These are phyloP conservation scores for Arthrobotrys conoides DNA, from an alignment of 2,329 filamentous ascomycete species.

Conservation along the genomic window DNA sequence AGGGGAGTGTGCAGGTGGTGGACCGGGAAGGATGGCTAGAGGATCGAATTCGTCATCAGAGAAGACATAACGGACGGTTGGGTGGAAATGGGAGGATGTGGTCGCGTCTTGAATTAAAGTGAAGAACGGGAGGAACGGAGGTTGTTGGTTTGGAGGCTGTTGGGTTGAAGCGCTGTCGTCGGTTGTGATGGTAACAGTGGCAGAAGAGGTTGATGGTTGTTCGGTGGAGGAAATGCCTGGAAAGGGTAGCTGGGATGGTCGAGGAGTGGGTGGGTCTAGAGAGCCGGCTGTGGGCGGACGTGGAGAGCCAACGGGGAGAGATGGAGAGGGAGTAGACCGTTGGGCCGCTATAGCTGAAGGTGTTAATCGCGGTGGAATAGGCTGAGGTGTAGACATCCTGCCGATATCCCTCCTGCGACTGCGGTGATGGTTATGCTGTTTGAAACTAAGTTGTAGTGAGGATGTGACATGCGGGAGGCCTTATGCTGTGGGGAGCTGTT, in stretches of 20 bases:
- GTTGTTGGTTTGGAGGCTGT: conserved; percentile 29
- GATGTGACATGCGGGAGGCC: conserved; percentile 14
- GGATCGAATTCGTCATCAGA: conserved; percentile 80
- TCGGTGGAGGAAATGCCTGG: conserved; percentile 22
- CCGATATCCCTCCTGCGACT: neutral
- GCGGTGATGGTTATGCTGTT: neutral
- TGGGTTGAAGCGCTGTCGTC: conserved; percentile 20
- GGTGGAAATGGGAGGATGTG: conserved; percentile 83
- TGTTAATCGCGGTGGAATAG: conserved; percentile 39
- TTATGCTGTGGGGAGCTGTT: conserved; percentile 4
- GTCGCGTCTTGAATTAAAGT: conserved; percentile 83
- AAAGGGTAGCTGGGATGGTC: conserved; percentile 55
- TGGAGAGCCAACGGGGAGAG: conserved; percentile 16
- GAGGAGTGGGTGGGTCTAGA: conserved; percentile 50
- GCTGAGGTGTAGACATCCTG: conserved; percentile 48
- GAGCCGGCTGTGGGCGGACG: conserved; percentile 49
- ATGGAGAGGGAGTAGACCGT: conserved; percentile 23
- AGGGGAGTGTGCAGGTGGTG: conserved; percentile 33
- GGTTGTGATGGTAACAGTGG: conserved; percentile 20
- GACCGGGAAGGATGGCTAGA: conserved; percentile 56
- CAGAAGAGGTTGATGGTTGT: conserved; percentile 1
- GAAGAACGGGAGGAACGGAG: conserved; percentile 82
- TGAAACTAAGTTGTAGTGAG: conserved; percentile 1
- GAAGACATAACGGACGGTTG: conserved; percentile 92
- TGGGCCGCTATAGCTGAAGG: conserved; percentile 29